Percentiles rank a stretch among this genome's conserved stretches.
phyloP scores from a whole-genome alignment of 495 filamentous ascomycete species.

The Immersiella caudata region DNA sequence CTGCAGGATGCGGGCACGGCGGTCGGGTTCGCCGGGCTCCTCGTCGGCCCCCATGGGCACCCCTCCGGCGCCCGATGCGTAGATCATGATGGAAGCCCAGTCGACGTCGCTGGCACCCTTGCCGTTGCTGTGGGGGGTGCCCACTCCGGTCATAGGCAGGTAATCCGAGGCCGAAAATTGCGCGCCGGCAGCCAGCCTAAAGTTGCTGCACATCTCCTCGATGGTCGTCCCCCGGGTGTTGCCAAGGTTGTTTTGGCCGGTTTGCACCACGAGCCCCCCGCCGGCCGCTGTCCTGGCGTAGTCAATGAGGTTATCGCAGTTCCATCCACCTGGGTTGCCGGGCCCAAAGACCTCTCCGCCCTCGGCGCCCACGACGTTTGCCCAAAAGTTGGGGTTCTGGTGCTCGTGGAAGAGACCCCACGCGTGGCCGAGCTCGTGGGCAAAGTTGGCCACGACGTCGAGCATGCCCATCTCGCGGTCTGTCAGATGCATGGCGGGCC shows the following conservation, averaged over 20 bases:
- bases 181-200: background rate
- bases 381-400: slow-evolving; percentile 25
- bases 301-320: slow-evolving; percentile 19
- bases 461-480: slow-evolving; percentile 16
- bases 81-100: slow-evolving; percentile 29
- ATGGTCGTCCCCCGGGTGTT: background rate
- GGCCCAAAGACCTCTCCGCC: background rate
- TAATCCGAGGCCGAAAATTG: slow-evolving; percentile 17
- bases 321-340: background rate
- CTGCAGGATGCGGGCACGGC: background rate
- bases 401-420: slow-evolving; percentile 29
- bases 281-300: background rate
- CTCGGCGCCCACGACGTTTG: background rate
- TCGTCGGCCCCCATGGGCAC: background rate
- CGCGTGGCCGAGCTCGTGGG: slow-evolving; percentile 28
- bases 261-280: too few species aligned
- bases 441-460: slow-evolving; percentile 19
- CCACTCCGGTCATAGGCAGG: slow-evolving; percentile 12
- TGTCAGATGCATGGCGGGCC: slow-evolving; percentile 9
- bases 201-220: slow-evolving; percentile 10
- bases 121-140: background rate
- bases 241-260: background rate
- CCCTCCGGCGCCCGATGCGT: slow-evolving; percentile 14
- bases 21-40: background rate
- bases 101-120: slow-evolving; percentile 10